Evolutionary conservation across 805 yeast genomes (phyloP), one percentile per base, ranked within the genome.

Genomic region (Suhomyces xylopsoci): DNA sequence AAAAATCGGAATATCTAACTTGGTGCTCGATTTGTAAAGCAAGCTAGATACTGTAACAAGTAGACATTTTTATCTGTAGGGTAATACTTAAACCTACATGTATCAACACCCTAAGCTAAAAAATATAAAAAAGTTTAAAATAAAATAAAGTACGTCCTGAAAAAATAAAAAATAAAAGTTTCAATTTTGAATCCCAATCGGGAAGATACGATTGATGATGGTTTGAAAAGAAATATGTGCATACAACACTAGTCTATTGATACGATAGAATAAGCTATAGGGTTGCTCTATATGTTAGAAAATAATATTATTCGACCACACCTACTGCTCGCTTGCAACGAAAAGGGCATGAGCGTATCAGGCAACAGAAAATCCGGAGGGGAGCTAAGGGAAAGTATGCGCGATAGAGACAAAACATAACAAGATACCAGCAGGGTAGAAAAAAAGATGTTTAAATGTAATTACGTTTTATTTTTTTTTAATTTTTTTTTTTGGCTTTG

Each of bases 31-130:
- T 15, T 14, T 26, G 28, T 42, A 25, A 48, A 48, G 51, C 51
- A 48, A 48, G 42, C 25, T 30, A 26, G 51, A 42, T 22, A 48
- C 30, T 41, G 51, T 48, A 25, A 48, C 51, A 48, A 42, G 20
- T 48, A 48, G 46, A 48, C 46, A 48, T 28, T 41, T 32, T 48
- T 48, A 48, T 41, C 51, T 47, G 25, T 48, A 41, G 40, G 30
- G 22, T 42, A 48, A 48, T 48, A 24, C 47, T 38, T 42, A 17
- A 30, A 45, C 32, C 22, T 48, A 48, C 47, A 48, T 47, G 38
- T 20, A 48, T 28, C 22, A n/a, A 38, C 28, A 28, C 47, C 50
- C 14, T 5, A 22, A 3, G 25, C 28, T 30, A 30, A 20, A 42
- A 42, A 30, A 48, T 40, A 48, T 26, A 30, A 5, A 26, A 17